Evolutionary conservation across 345 rosid genomes (phyloP).

Genomic region (Citrus inodora): DNA sequence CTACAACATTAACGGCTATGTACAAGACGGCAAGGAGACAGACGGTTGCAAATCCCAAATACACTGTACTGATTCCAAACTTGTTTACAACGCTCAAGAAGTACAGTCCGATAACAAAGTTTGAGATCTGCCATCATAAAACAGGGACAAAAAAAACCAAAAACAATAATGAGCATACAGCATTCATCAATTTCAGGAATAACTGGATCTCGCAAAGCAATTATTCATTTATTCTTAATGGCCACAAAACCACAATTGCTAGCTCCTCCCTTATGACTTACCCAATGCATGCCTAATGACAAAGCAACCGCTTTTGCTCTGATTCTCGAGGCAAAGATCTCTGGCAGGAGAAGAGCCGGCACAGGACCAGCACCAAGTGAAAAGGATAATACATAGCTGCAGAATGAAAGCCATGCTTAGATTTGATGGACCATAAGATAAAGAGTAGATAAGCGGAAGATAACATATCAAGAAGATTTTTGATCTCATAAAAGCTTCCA

Average conservation of each 20-base stretch:
- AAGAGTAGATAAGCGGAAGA: background rate
- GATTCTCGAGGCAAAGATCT: slow-evolving; percentile 93
- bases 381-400: slow-evolving; percentile 90
- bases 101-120: slow-evolving; percentile 85
- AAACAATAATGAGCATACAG: background rate
- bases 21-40: slow-evolving; percentile 82
- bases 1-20: slow-evolving; percentile 77
- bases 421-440: slow-evolving; percentile 1
- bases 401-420: slow-evolving; percentile 15
- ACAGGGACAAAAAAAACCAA: background rate
- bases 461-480: background rate
- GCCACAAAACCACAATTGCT: background rate
- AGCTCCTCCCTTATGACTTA: slow-evolving; percentile 25
- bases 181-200: background rate
- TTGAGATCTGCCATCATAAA: slow-evolving; percentile 58
- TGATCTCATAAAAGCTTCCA: background rate
- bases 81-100: slow-evolving; percentile 89
- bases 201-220: background rate
- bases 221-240: background rate
- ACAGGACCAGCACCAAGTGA: slow-evolving; percentile 99
- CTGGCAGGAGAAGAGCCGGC: slow-evolving; percentile 97
- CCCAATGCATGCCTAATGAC: slow-evolving; percentile 98
- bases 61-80: slow-evolving; percentile 90
- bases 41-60: slow-evolving; percentile 73
- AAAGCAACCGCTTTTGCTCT: slow-evolving; percentile 96